Evolutionary conservation across 306 rosid genomes (phyloP).

Genomic region (Carpinus fangiana): DNA sequence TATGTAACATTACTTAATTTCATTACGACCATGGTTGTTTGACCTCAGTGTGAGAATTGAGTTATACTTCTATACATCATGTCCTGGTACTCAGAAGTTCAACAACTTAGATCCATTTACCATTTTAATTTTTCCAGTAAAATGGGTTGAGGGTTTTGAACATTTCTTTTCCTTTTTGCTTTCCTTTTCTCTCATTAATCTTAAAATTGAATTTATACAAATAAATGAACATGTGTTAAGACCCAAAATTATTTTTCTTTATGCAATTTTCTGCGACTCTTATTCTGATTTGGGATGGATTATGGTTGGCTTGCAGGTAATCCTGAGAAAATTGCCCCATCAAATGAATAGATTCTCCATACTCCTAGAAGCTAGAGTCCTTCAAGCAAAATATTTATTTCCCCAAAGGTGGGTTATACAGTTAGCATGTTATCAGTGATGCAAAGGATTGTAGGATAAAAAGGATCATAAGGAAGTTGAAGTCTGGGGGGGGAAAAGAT

Average conservation of each 20-base stretch:
- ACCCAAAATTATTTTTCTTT: neutral
- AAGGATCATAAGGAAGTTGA: conserved; percentile 9
- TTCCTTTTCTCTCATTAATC: neutral
- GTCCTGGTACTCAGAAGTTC: neutral
- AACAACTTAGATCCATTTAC: neutral
- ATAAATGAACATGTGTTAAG: neutral
- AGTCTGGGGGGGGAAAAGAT: neutral
- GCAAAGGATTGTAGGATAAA: conserved; percentile 29
- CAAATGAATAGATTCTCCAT: neutral
- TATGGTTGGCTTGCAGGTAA: conserved; percentile 12
- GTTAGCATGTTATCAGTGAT: conserved; percentile 7
- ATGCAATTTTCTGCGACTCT: neutral
- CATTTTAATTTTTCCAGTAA: neutral
- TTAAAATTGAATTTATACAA: neutral
- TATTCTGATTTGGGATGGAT: conserved; percentile 3
- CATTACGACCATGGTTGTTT: neutral
- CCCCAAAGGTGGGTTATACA: conserved; percentile 32
- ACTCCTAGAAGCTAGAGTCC: conserved; percentile 2
- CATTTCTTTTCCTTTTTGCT: neutral
- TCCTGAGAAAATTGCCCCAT: neutral
- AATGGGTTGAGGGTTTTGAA: neutral
- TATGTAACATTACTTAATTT: too few relatives aligned
- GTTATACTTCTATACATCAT: neutral
- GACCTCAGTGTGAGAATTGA: neutral
- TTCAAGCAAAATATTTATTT: conserved; percentile 34